These are phyloP conservation scores for Diaporthe capsici DNA, from an alignment of 2,329 filamentous ascomycete species.

Conservation along the genomic window DNA sequence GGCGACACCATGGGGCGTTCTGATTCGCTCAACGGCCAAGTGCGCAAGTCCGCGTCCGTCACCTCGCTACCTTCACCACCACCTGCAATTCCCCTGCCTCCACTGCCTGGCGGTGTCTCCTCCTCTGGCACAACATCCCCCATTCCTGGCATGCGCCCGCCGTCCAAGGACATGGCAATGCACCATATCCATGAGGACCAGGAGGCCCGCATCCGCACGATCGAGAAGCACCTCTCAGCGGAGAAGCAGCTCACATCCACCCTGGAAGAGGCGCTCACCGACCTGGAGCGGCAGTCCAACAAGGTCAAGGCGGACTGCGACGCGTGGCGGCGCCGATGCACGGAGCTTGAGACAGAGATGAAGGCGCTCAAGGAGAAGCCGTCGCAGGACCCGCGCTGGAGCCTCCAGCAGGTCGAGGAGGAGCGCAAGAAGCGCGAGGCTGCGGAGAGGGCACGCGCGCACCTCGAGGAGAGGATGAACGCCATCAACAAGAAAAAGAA, in stretches of 20 bases:
- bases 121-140: conserved; percentile 55
- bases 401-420: conserved; percentile 93
- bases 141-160: conserved; percentile 75
- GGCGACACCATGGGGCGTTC: conserved; percentile 63
- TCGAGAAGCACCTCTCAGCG: conserved; percentile 95
- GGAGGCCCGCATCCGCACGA: conserved; percentile 92
- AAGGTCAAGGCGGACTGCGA: conserved; percentile 94
- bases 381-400: conserved; percentile 72
- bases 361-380: conserved; percentile 73
- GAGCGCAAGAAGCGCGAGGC: conserved; percentile 93
- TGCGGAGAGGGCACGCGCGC: conserved; percentile 88
- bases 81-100: conserved; percentile 94
- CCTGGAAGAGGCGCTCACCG: conserved; percentile 93
- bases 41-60: conserved; percentile 88
- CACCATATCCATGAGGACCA: conserved; percentile 93
- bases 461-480: conserved; percentile 96
- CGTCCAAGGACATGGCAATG: conserved; percentile 83
- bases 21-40: conserved; percentile 74
- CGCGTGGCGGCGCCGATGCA: conserved; percentile 88
- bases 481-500: conserved; percentile 90
- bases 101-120: conserved; percentile 76
- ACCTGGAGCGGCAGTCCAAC: conserved; percentile 92
- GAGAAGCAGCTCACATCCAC: conserved; percentile 97
- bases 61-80: conserved; percentile 92
- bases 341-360: conserved; percentile 79